A percentile compares a stretch with the other conserved stretches of the same genome.
Conservation (phyloP, 345 rosid species). For the Lepidium aucheri region DNA sequence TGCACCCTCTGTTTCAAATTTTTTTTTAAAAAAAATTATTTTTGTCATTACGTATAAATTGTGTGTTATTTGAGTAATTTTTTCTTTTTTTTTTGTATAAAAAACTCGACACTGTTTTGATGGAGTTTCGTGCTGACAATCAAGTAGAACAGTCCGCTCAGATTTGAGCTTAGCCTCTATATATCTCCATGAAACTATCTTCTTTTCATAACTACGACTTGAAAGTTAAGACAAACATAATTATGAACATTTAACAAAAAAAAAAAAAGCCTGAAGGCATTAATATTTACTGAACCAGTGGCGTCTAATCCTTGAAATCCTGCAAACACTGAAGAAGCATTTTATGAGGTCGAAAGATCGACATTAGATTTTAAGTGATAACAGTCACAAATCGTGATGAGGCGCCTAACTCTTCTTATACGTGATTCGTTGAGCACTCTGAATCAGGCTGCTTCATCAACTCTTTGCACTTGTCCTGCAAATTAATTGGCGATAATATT, state of each 20-base stretch:
- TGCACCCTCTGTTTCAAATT: too few relatives aligned
- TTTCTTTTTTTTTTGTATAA: background rate
- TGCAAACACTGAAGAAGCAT: background rate
- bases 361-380: background rate
- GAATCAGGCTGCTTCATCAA: slow-evolving; percentile 33
- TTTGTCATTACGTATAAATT: too few relatives aligned
- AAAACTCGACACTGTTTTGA: background rate
- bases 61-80: too few relatives aligned
- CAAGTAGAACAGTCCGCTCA: background rate
- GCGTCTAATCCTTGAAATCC: background rate
- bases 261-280: background rate
- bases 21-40: too few relatives aligned
- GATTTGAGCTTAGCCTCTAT: background rate
- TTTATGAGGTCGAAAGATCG: background rate
- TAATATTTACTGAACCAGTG: background rate
- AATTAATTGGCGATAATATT: background rate
- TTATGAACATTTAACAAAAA: background rate
- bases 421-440: slow-evolving; percentile 44
- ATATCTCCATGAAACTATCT: background rate
- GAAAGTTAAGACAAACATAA: background rate
- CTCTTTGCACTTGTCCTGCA: slow-evolving; percentile 30
- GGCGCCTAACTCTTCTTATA: background rate
- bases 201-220: background rate
- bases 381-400: slow-evolving; percentile 11
- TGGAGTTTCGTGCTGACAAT: background rate